Evolutionary conservation across 106 monocot species (phyloP), one percentile per base, ranked within the genome.

Genomic region (Apostasia ramifera): DNA sequence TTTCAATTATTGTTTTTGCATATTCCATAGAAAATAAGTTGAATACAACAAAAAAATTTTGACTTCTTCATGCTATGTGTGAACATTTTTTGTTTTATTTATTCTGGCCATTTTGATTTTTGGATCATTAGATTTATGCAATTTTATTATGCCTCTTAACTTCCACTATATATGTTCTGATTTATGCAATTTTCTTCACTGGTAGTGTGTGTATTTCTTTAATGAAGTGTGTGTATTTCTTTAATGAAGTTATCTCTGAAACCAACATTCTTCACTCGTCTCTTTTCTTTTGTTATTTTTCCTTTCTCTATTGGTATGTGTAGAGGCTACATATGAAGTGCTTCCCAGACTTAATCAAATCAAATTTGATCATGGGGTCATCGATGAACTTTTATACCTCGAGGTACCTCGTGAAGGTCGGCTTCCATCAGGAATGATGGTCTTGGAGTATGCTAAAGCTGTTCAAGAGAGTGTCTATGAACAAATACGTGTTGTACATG

Each of bases 401-500:
- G 90, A 99, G 53, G 76, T 83, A 83, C 90, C 93, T 14, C 78
- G 84, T 77, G 98, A 93, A 67, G 79, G 48, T 51, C 81, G 85
- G 61, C 69, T 93, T 42, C 38, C 83, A 13, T 78, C 90, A 57
- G 98, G 98, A 63, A 69, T 85, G 58, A 88, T 93, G 93, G 73
- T 99, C 10, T 72, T 99, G 72, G 90, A 99, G 68, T 93, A 93
- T 77, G 66, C 72, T 69, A 99, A 88, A 77, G 98, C 81, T 69
- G 75, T 82, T 78, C 90, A 99, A 74, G 85, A 90, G 69, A 93
- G 85, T 76, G 85, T 93, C 45, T 93, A 93, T 80, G 98, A 90
- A 11, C 93, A 93, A 70, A 69, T 87, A 42, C 90, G 88, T 66
- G 93, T 99, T 72, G 77, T 90, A 73, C 98, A 79, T 46, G 90